These are phyloP conservation scores for Lomentospora prolificans DNA, from an alignment of 2,329 filamentous ascomycete species.

Conservation along the genomic window DNA sequence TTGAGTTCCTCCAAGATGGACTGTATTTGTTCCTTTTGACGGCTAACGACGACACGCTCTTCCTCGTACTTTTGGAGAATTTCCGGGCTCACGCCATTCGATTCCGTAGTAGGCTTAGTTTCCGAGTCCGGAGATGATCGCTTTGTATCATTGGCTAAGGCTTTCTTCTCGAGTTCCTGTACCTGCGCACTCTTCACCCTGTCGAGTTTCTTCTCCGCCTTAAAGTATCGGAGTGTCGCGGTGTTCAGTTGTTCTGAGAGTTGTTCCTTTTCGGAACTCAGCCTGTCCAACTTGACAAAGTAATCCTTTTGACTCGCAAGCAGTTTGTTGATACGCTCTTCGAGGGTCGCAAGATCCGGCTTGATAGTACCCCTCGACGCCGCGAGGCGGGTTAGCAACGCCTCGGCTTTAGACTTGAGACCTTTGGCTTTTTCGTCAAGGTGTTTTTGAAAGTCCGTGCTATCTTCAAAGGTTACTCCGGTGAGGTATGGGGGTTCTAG, in stretches of 20 bases:
- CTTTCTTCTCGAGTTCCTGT: conserved; percentile 84
- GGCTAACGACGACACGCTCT: conserved; percentile 62
- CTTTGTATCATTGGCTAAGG: conserved; percentile 56
- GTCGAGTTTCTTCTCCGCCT: conserved; percentile 91
- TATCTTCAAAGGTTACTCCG: conserved; percentile 51
- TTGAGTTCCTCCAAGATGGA: conserved; percentile 69
- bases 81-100: conserved; percentile 50
- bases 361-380: conserved; percentile 43
- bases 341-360: conserved; percentile 62
- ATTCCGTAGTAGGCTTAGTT: conserved; percentile 41
- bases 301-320: conserved; percentile 77
- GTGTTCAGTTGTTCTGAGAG: conserved; percentile 79
- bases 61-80: conserved; percentile 70
- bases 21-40: conserved; percentile 83
- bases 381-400: conserved; percentile 52
- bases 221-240: conserved; percentile 84
- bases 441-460: conserved; percentile 70
- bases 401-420: conserved; percentile 65
- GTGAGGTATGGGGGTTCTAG: conserved; percentile 47
- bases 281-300: conserved; percentile 63
- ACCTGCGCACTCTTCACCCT: conserved; percentile 81
- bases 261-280: conserved; percentile 71
- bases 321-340: conserved; percentile 63
- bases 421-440: conserved; percentile 64
- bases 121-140: conserved; percentile 35